Evolutionary conservation across 2,329 filamentous ascomycete species (phyloP).

Genomic region (Paecilomyces niveus): DNA sequence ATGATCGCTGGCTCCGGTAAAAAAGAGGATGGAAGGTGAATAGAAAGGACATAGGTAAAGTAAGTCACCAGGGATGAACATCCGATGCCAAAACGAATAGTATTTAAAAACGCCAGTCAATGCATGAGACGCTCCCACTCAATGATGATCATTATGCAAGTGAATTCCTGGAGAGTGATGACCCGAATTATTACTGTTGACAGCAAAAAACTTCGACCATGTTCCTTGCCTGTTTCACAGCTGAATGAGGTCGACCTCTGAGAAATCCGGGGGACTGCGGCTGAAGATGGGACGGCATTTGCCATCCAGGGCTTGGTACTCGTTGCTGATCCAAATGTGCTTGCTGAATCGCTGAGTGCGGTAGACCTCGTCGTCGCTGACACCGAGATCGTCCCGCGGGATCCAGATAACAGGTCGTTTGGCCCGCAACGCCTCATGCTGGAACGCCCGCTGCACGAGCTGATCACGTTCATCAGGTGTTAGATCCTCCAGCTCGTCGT

Average conservation of each 20-base stretch:
- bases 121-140: neutral
- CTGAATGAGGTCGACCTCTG: conserved; percentile 78
- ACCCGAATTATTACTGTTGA: neutral
- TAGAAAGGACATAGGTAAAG: neutral
- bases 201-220: neutral
- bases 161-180: neutral
- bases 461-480: conserved; percentile 82
- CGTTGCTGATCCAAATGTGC: conserved; percentile 86
- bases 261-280: conserved; percentile 81
- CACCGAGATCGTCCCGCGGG: conserved; percentile 78
- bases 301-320: conserved; percentile 79
- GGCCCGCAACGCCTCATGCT: conserved; percentile 79
- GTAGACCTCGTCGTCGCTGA: conserved; percentile 84
- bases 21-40: neutral
- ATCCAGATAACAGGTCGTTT: conserved; percentile 89
- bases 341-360: conserved; percentile 70
- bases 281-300: conserved; percentile 78
- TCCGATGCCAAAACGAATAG: neutral
- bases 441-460: conserved; percentile 80
- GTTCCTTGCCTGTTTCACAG: conserved; percentile 44
- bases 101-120: neutral
- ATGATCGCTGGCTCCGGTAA: neutral
- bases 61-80: neutral
- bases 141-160: neutral
- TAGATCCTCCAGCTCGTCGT: conserved; percentile 91